These are phyloP conservation scores for Sechiopsis laciniata DNA, from an alignment of 306 rosid species.

Conservation along the genomic window DNA sequence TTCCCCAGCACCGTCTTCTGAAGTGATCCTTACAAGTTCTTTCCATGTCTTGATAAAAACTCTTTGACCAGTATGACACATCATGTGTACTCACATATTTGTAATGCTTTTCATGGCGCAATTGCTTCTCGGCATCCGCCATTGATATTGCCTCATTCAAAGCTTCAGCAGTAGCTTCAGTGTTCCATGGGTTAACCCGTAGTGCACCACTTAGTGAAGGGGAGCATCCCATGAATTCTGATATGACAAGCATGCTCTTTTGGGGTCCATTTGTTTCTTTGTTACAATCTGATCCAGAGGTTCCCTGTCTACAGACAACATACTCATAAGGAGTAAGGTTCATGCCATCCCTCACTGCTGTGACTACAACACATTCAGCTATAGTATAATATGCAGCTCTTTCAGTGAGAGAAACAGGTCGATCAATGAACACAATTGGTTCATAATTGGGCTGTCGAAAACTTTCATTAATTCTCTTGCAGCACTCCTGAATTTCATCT, in stretches of 20 bases:
- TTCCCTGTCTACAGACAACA: slow-evolving; percentile 61
- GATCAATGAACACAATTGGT: slow-evolving; percentile 49
- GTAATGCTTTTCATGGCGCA: slow-evolving; percentile 63
- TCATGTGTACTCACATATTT: slow-evolving; percentile 60
- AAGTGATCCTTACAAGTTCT: slow-evolving; percentile 57
- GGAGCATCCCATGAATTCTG: slow-evolving; percentile 64
- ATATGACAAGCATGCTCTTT: slow-evolving; percentile 54
- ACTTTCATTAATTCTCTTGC: slow-evolving; percentile 39
- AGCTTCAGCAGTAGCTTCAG: slow-evolving; percentile 58
- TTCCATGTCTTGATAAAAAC: slow-evolving; percentile 61
- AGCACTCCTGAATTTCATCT: slow-evolving; percentile 39
- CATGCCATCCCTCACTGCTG: slow-evolving; percentile 69
- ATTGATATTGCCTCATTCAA: slow-evolving; percentile 56
- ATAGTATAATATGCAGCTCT: slow-evolving; percentile 45
- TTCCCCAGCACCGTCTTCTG: slow-evolving; percentile 60
- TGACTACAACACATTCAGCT: slow-evolving; percentile 54
- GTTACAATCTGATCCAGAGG: slow-evolving; percentile 27
- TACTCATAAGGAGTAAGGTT: slow-evolving; percentile 60
- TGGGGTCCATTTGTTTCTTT: slow-evolving; percentile 33
- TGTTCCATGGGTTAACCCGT: slow-evolving; percentile 63
- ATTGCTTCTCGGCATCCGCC: slow-evolving; percentile 52
- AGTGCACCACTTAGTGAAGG: slow-evolving; percentile 67
- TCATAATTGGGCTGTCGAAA: slow-evolving; percentile 41
- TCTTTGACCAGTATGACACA: slow-evolving; percentile 56
- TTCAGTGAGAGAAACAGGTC: slow-evolving; percentile 42